Evolutionary conservation across 257 asterid genomes (phyloP).

Genomic region (Solanum neorickii): DNA sequence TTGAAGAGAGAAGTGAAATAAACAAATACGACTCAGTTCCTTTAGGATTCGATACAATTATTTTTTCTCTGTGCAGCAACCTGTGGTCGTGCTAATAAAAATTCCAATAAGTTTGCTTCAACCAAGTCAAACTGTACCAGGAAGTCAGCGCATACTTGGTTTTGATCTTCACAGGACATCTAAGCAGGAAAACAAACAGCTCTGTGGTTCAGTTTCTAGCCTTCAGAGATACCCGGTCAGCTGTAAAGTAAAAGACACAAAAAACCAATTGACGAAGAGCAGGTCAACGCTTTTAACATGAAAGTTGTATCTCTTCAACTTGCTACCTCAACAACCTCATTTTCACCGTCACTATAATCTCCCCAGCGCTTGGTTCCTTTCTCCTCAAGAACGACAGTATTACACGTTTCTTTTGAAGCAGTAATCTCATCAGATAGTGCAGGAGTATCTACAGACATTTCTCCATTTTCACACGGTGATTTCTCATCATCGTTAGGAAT

Average conservation of each 20-base stretch:
- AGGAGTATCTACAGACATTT: conserved; percentile 7
- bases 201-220: background rate
- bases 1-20: background rate
- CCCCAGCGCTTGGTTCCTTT: conserved; percentile 56
- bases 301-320: conserved; percentile 10
- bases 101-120: conserved; percentile 11
- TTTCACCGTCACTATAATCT: conserved; percentile 71
- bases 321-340: conserved; percentile 36
- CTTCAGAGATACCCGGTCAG: background rate
- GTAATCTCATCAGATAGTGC: conserved; percentile 11
- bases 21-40: background rate
- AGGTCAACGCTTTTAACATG: background rate
- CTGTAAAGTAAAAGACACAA: background rate
- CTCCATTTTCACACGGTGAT: conserved; percentile 14
- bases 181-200: background rate
- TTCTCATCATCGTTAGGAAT: conserved; percentile 18
- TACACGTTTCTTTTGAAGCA: conserved; percentile 17
- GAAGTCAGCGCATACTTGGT: background rate
- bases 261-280: background rate
- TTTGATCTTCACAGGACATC: background rate
- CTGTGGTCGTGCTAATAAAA: background rate
- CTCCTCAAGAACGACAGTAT: conserved; percentile 17
- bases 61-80: background rate
- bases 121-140: background rate
- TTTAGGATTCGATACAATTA: background rate